Percentiles rank a stretch among this genome's conserved stretches.
These are phyloP conservation scores for Gymnopus androsaceus DNA, from an alignment of 1,284 basidiomycete species.

Conservation along the genomic window DNA sequence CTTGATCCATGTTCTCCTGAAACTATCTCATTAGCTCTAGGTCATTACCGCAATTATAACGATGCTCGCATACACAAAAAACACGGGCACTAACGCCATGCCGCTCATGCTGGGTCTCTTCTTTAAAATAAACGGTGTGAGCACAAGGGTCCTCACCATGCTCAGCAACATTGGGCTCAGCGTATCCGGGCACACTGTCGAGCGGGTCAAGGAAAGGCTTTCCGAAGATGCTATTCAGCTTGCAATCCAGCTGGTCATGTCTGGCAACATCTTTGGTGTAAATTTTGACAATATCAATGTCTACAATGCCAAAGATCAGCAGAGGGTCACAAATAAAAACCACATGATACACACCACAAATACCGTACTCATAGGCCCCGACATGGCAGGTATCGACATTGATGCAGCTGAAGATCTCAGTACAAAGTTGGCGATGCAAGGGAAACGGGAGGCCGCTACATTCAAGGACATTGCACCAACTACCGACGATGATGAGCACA, in stretches of 20 bases:
- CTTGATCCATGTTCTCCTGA: constrained; percentile 39
- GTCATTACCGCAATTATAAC: too few relatives aligned
- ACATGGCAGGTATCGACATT: too few relatives aligned
- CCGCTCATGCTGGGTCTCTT: constrained; percentile 19
- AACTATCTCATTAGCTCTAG: constrained; percentile 24
- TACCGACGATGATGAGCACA: too few relatives aligned
- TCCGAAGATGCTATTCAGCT: constrained; percentile 18
- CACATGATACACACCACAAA: constrained; percentile 18
- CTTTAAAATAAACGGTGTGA: constrained; percentile 42
- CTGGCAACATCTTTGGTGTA: constrained; percentile 7
- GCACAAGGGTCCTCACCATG: too few relatives aligned
- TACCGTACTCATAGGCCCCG: too few relatives aligned
- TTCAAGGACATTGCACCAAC: too few relatives aligned
- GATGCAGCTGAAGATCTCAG: too few relatives aligned
- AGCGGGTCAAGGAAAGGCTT: background rate
- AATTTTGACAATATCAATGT: constrained; percentile 25
- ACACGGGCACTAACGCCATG: too few relatives aligned
- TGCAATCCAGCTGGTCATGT: constrained; percentile 16
- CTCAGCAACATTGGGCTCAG: too few relatives aligned
- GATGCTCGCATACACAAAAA: constrained; percentile 46
- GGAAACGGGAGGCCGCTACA: too few relatives aligned
- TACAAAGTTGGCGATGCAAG: too few relatives aligned
- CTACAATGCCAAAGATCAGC: constrained; percentile 18
- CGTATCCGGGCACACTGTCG: too few relatives aligned
- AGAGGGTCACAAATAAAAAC: constrained; percentile 21